Evolutionary conservation across 1,139 yeast genomes (phyloP).

Genomic region (Yamadazyma buinensis): DNA sequence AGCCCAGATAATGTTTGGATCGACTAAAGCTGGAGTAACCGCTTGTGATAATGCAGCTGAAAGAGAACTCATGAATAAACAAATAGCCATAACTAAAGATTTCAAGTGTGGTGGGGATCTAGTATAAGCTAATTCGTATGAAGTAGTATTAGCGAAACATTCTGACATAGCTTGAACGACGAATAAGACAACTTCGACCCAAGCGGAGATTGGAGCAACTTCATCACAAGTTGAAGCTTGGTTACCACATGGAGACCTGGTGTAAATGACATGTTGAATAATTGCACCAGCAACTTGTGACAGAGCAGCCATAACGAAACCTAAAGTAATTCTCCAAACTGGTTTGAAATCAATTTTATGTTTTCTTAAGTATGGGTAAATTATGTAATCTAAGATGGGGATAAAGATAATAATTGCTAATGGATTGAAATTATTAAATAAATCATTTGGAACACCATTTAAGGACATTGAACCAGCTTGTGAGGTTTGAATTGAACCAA

Average conservation of each 20-base stretch:
- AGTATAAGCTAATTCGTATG: conserved; percentile 67
- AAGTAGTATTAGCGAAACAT: conserved; percentile 66
- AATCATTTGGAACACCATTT: conserved; percentile 69
- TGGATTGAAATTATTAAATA: conserved; percentile 65
- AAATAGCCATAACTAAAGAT: conserved; percentile 64
- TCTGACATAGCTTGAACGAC: conserved; percentile 61
- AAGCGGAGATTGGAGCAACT: conserved; percentile 52
- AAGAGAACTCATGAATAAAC: conserved; percentile 57
- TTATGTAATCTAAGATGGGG: conserved; percentile 54
- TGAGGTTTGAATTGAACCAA: conserved; percentile 58
- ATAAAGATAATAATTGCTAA: conserved; percentile 60
- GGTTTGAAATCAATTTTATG: conserved; percentile 36
- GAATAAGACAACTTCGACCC: conserved; percentile 51
- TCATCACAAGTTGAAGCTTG: conserved; percentile 46
- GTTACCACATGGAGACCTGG: conserved; percentile 38
- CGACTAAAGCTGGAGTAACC: conserved; percentile 41
- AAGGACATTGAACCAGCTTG: conserved; percentile 66
- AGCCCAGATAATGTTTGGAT: conserved; percentile 17
- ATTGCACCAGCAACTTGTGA: conserved; percentile 42
- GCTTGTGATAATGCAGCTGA: conserved; percentile 59
- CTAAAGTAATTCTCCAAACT: conserved; percentile 32
- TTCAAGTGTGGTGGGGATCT: conserved; percentile 67
- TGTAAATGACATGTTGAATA: conserved; percentile 32
- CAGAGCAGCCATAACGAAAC: conserved; percentile 32
- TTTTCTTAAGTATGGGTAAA: conserved; percentile 60